Conservation (phyloP, 129 eudicot genomes). For the Artemisia annua region DNA sequence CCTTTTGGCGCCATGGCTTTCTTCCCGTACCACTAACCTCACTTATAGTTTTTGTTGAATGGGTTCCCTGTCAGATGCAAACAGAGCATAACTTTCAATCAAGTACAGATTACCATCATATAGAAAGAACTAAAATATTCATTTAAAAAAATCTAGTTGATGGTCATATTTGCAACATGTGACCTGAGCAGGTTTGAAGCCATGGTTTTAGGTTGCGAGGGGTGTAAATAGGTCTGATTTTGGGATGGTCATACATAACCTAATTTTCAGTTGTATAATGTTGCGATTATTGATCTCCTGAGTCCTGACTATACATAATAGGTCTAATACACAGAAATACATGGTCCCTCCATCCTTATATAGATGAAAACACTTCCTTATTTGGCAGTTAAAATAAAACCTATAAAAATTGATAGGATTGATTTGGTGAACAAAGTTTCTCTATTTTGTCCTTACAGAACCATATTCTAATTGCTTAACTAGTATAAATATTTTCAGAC, state of each 20-base stretch:
- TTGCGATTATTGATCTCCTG: background rate
- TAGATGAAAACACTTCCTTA: background rate
- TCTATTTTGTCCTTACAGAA: background rate
- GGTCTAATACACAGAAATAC: background rate
- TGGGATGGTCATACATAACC: background rate
- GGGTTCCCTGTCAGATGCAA: conserved; percentile 65
- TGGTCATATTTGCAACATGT: background rate
- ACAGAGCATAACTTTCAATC: background rate
- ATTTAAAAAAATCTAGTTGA: background rate
- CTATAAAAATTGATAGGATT: background rate
- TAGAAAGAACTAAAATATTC: background rate
- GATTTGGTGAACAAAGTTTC: background rate
- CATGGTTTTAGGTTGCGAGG: background rate
- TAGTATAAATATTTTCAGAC: background rate
- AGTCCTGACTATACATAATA: background rate
- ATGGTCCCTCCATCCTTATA: too few species aligned
- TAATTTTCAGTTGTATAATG: background rate
- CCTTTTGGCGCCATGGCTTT: conserved; percentile 93
- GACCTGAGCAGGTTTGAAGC: background rate
- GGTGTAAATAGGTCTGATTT: background rate
- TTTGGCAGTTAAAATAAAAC: background rate
- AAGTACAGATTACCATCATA: background rate
- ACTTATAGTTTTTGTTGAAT: conserved; percentile 91
- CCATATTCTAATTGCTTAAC: background rate
- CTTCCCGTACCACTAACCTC: conserved; percentile 96